These are phyloP conservation scores for Podila epigama DNA, from an alignment of 192 early-diverging fungal genomes.

Conservation along the genomic window DNA sequence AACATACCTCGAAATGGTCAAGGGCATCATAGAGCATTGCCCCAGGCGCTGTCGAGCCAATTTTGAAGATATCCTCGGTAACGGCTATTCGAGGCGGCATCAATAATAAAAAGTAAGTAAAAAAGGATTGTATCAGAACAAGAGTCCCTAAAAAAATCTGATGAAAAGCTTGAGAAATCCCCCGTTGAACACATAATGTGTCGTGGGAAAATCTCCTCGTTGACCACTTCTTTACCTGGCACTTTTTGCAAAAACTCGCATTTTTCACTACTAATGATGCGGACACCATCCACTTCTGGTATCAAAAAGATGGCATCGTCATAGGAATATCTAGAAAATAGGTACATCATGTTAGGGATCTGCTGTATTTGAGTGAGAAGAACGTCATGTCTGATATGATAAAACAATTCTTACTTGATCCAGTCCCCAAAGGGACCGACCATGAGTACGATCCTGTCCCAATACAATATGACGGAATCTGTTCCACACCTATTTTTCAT, in stretches of 20 bases:
- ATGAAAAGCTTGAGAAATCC: too few relatives aligned
- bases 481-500: constrained; percentile 82
- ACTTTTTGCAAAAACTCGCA: constrained; percentile 93
- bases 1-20: constrained; percentile 70
- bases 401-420: constrained; percentile 62
- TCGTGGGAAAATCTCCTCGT: too few relatives aligned
- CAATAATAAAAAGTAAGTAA: not conserved
- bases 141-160: too few relatives aligned
- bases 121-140: not conserved
- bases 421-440: constrained; percentile 94
- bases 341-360: constrained; percentile 15
- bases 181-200: too few relatives aligned
- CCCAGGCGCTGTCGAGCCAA: constrained; percentile 92
- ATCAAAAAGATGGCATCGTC: constrained; percentile 84
- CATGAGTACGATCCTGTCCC: constrained; percentile 84
- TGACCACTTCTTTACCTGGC: constrained; percentile 66
- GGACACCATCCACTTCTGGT: constrained; percentile 91
- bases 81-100: constrained; percentile 50
- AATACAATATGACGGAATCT: constrained; percentile 90
- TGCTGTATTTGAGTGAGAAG: not conserved
- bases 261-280: constrained; percentile 83
- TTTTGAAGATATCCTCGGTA: constrained; percentile 87
- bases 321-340: constrained; percentile 59
- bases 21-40: constrained; percentile 91
- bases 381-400: not conserved